Evolutionary conservation across 2,329 filamentous ascomycete species (phyloP), one percentile per base, ranked within the genome.

Genomic region (Xylariales sp.): DNA sequence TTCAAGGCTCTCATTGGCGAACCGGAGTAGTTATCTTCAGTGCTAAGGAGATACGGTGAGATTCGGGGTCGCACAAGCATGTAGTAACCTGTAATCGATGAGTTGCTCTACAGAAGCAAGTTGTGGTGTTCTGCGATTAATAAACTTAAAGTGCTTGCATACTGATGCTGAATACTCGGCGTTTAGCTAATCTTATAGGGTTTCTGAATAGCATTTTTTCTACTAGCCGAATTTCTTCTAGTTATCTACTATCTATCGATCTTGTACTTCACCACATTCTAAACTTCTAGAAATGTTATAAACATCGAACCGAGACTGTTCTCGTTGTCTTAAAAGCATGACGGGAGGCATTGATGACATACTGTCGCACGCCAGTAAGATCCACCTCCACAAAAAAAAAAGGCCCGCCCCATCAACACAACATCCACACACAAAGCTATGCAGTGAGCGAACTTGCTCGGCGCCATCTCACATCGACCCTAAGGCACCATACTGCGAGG

Each of bases 1-100:
- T 90, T 91, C 72, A 87, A 83, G 73, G 53, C 32, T 55, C 23
- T 74, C 39, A 74, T 78, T 58, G 73, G 73, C 53, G 76, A 77
- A 57, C 50, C 43, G 16, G 56, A 64, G 5, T 69, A 66, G 62
- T 46, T 36, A 32, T 62, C 32, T 28, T 62, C 52, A 18, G 53
- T 58, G 59, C 30, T 12, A 53, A 56, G 63, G 32, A 54, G 53
- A 57, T 7, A 53, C 34, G 41, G 59, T 62, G 59, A 54, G 52
- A 65, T 58, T 46, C 8, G 18, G 32, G 28, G 61, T 68, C 23
- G 14, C 41, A 68, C 66, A 53, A 61, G 12, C 16, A 41, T 30
- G 10, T 48, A 23, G 45, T 52, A 39, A 32, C 9, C 36, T 41
- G 14, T 61, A 53, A 39, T 63, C 18, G 28, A 41, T 39, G 45